A percentile compares a stretch with the other conserved stretches of the same genome.
Evolutionary conservation across 2,329 filamentous ascomycete genomes (phyloP).

Genomic region (Pseudogymnoascus sp.): DNA sequence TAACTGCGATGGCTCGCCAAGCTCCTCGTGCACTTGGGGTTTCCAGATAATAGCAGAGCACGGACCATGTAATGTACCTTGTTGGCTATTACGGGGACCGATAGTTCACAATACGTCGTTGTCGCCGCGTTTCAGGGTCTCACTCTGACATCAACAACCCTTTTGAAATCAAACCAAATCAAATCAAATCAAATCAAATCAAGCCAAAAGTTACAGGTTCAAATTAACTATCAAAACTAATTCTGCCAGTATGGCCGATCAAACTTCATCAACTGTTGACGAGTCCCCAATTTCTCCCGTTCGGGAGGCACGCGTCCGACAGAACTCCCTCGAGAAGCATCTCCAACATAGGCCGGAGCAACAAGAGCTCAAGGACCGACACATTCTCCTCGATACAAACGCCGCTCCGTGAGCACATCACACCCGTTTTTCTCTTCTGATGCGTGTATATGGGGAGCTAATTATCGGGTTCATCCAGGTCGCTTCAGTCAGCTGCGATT

Average conservation of each 20-base stretch:
- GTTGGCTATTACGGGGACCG: not conserved
- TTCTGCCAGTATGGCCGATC: conserved; percentile 1
- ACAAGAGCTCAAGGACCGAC: conserved; percentile 59
- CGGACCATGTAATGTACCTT: not conserved
- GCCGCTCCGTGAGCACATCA: conserved; percentile 51
- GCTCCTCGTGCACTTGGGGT: not conserved
- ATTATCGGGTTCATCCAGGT: conserved; percentile 32
- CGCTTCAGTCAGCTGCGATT: conserved; percentile 53
- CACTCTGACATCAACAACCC: conserved; percentile 3
- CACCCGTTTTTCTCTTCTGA: not conserved
- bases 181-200: not conserved
- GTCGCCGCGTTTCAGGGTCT: not conserved
- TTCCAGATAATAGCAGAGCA: not conserved
- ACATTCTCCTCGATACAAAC: conserved; percentile 61
- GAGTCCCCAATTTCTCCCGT: conserved; percentile 52
- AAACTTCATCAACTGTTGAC: conserved; percentile 36
- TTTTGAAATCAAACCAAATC: not conserved
- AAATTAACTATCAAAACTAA: conserved; percentile 1
- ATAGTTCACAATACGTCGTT: not conserved
- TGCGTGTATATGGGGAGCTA: not conserved
- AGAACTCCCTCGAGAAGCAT: conserved; percentile 67
- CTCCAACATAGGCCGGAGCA: conserved; percentile 61
- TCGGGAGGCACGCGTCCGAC: conserved; percentile 42
- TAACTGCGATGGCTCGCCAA: not conserved
- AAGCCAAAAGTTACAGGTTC: not conserved